Conservation (phyloP, 345 rosid genomes). For the Psidium guajava region DNA sequence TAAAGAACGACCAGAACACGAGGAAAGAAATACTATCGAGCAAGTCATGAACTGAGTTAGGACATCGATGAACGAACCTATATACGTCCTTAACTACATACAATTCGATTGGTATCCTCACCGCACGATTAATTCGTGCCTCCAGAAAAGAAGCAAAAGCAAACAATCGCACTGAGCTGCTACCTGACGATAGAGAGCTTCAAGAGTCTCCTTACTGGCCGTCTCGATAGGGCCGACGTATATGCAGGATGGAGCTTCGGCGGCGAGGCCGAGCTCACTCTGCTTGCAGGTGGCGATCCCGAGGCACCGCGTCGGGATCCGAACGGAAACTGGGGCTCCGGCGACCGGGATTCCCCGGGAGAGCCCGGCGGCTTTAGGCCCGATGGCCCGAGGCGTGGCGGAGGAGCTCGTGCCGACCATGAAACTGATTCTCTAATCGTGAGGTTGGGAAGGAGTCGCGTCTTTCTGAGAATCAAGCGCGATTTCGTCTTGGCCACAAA, state of each 20-base stretch:
- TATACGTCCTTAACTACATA: too few species aligned
- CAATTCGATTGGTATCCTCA: neutral
- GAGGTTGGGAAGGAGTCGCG: neutral
- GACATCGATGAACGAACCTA: neutral
- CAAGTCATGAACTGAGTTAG: neutral
- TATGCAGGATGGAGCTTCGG: slow-evolving; percentile 81
- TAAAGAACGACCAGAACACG: neutral
- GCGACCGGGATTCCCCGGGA: slow-evolving; percentile 27
- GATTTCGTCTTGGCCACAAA: neutral
- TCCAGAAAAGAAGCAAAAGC: neutral
- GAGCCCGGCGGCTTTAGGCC: neutral
- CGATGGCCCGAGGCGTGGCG: neutral
- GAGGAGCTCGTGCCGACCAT: slow-evolving; percentile 66
- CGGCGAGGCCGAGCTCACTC: slow-evolving; percentile 14
- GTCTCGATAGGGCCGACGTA: slow-evolving; percentile 89
- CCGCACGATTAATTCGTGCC: neutral
- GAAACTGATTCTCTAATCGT: neutral
- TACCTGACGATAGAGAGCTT: slow-evolving; percentile 88
- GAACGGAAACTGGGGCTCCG: slow-evolving; percentile 39
- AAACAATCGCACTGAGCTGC: neutral
- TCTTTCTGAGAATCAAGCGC: neutral
- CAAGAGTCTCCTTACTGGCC: slow-evolving; percentile 86
- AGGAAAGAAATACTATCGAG: neutral
- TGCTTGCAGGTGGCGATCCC: slow-evolving; percentile 26
- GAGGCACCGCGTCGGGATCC: slow-evolving; percentile 27